Conservation (phyloP, 1,284 basidiomycete genomes). For the Naganishia cerealis region DNA sequence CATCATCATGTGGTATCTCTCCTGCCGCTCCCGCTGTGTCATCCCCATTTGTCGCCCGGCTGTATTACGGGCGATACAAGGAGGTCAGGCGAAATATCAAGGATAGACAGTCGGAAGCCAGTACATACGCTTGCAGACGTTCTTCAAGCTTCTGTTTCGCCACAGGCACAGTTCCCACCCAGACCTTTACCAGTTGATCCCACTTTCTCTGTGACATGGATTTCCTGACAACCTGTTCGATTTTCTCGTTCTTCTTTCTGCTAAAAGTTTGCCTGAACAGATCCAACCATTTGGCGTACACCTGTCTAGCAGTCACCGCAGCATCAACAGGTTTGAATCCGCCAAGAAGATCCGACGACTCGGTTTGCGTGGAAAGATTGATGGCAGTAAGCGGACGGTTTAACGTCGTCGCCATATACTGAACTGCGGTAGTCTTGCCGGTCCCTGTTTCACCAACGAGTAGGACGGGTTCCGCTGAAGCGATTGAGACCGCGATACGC, state of each 20-base stretch:
- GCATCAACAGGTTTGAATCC: slow-evolving; percentile 94
- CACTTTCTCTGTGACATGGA: slow-evolving; percentile 81
- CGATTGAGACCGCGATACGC: slow-evolving; percentile 73
- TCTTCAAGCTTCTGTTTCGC: slow-evolving; percentile 51
- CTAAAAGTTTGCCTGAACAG: slow-evolving; percentile 89
- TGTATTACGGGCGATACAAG: neutral
- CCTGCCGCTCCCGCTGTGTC: slow-evolving; percentile 1
- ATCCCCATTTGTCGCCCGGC: slow-evolving; percentile 7
- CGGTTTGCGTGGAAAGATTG: slow-evolving; percentile 95
- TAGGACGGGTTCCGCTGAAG: slow-evolving; percentile 78
- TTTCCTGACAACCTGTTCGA: slow-evolving; percentile 78
- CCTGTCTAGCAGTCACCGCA: slow-evolving; percentile 68
- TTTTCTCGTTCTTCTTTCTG: slow-evolving; percentile 82
- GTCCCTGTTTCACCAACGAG: slow-evolving; percentile 98
- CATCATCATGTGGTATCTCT: slow-evolving; percentile 39
- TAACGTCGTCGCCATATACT: slow-evolving; percentile 80
- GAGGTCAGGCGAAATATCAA: neutral
- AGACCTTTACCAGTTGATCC: slow-evolving; percentile 78
- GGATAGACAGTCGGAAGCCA: neutral
- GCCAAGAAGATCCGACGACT: slow-evolving; percentile 89
- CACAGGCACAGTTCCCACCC: slow-evolving; percentile 74
- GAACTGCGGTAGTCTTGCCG: slow-evolving; percentile 92
- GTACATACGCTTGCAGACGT: slow-evolving; percentile 24
- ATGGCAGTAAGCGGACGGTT: slow-evolving; percentile 77
- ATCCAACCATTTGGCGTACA: slow-evolving; percentile 76